Conservation (phyloP, 345 rosid species). For the Conringia planisiliqua region DNA sequence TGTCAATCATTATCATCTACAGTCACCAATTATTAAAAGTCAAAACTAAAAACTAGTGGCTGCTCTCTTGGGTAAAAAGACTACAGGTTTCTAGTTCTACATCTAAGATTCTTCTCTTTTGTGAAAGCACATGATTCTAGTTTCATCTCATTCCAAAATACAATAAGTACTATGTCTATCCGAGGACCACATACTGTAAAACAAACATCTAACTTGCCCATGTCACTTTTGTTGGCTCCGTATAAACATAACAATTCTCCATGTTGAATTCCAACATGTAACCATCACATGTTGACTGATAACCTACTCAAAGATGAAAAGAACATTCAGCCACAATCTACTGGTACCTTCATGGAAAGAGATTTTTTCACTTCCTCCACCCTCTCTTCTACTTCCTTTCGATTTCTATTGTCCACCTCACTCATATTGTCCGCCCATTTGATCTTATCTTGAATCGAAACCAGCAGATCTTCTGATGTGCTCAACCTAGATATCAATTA, state of each 20-base stretch:
- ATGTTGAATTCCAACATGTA: no score
- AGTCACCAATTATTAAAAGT: not conserved
- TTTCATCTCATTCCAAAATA: no score
- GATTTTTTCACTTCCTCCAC: conserved; percentile 83
- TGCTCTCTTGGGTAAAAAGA: no score
- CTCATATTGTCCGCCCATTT: conserved; percentile 94
- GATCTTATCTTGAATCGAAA: conserved; percentile 86
- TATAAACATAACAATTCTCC: no score
- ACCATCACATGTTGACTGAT: not conserved
- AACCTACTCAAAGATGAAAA: not conserved
- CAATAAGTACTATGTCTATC: no score
- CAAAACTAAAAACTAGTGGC: not conserved
- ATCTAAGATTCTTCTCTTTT: no score
- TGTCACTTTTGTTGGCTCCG: no score
- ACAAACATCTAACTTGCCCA: no score
- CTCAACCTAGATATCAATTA: conserved; percentile 49
- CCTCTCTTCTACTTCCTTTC: conserved; percentile 73
- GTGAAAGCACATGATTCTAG: no score
- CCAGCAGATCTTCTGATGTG: conserved; percentile 72
- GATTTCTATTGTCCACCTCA: conserved; percentile 66
- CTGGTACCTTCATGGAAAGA: conserved; percentile 78
- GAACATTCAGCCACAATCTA: conserved; percentile 42
- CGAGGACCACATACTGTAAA: no score
- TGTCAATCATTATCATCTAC: not conserved
- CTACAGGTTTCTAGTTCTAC: no score